Conservation (phyloP, 1,284 basidiomycete genomes). For the Grifola frondosa region DNA sequence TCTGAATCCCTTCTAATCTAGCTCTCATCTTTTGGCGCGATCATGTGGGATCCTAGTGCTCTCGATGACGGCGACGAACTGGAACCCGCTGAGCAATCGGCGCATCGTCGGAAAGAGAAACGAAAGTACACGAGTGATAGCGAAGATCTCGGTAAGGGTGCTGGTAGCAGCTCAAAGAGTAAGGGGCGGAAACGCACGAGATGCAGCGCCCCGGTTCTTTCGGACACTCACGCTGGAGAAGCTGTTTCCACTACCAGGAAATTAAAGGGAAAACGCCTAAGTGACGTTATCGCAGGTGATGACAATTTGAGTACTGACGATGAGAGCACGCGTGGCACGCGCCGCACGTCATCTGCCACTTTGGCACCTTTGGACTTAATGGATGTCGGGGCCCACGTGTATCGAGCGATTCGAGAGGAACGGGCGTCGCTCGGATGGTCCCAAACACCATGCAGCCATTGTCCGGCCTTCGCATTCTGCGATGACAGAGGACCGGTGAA, state of each 20-base stretch:
- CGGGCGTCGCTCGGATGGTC: constrained; percentile 54
- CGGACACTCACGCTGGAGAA: no score
- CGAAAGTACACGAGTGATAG: constrained; percentile 12
- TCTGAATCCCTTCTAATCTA: constrained; percentile 1
- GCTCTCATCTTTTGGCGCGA: not conserved
- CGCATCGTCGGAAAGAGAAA: constrained; percentile 10
- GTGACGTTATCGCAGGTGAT: no score
- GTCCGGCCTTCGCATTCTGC: constrained; percentile 80
- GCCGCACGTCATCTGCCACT: no score
- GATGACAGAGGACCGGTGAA: constrained; percentile 76
- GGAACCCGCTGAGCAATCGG: constrained; percentile 4
- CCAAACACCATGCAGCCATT: constrained; percentile 71
- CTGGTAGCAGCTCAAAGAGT: constrained; percentile 21
- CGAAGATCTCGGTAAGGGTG: constrained; percentile 17
- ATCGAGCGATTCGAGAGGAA: constrained; percentile 67
- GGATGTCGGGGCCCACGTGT: constrained; percentile 44
- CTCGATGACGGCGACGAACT: constrained; percentile 35
- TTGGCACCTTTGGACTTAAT: not conserved
- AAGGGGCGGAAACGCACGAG: constrained; percentile 21
- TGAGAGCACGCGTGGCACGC: no score
- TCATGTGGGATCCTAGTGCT: constrained; percentile 63
- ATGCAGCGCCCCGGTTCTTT: constrained; percentile 19
- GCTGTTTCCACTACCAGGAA: not conserved
- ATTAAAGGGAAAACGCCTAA: not conserved
- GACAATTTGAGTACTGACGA: no score